phyloP scores from a whole-genome alignment of 495 filamentous ascomycete species.

The Aspergillus sparsus region DNA sequence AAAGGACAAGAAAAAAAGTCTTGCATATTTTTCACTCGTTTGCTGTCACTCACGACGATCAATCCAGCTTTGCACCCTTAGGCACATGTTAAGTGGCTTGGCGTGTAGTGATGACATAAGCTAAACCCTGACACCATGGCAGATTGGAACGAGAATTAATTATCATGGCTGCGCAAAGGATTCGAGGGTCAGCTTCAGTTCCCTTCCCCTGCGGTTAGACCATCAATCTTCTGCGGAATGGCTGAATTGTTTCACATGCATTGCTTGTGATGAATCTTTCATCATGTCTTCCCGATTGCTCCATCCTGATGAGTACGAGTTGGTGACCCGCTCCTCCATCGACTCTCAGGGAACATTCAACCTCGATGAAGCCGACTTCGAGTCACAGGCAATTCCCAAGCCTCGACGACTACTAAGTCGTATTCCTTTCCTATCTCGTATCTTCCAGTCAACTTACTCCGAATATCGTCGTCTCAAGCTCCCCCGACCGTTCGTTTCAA shows the following conservation, averaged over 20 bases:
- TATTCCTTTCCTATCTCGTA: constrained; percentile 31
- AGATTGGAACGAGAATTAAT: neutral
- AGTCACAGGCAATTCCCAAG: constrained; percentile 41
- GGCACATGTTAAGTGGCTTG: neutral
- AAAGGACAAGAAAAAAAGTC: no score
- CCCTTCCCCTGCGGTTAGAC: neutral
- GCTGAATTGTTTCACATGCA: constrained; percentile 6
- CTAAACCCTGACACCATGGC: neutral
- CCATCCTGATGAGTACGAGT: constrained; percentile 50
- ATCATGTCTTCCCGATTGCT: constrained; percentile 47
- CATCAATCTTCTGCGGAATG: constrained; percentile 16
- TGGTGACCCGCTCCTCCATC: constrained; percentile 44
- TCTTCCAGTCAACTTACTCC: constrained; percentile 31
- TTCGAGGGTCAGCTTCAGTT: neutral
- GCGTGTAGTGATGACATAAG: neutral
- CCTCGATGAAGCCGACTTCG: constrained; percentile 52
- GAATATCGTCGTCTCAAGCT: constrained; percentile 41
- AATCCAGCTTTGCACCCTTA: no score
- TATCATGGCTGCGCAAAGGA: neutral
- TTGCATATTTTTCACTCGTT: no score
- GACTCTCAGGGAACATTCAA: constrained; percentile 51
- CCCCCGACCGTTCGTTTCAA: constrained; percentile 30
- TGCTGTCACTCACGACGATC: no score
- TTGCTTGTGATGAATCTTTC: constrained; percentile 19
- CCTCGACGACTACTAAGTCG: constrained; percentile 29